Conservation (phyloP, 2,329 filamentous ascomycete genomes). For the Colletotrichum sp. region DNA sequence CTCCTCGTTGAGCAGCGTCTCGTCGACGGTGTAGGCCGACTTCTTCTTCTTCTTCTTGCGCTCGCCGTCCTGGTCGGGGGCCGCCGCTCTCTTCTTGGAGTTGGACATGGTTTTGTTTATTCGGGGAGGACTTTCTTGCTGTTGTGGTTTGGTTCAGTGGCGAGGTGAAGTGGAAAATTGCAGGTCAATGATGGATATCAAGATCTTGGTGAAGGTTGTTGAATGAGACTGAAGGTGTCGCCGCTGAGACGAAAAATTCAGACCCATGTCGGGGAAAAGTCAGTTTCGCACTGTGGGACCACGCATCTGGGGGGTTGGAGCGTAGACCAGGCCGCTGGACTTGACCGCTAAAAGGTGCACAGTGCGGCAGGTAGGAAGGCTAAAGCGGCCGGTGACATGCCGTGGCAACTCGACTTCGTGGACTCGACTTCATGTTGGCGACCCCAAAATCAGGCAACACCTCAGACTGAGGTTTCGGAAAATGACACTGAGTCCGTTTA, state of each 20-base stretch:
- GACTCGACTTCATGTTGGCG: neutral
- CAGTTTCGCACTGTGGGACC: constrained; percentile 5
- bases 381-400: neutral
- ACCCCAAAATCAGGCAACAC: neutral
- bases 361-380: neutral
- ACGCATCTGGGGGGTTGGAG: neutral
- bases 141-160: neutral
- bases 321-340: neutral
- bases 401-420: neutral
- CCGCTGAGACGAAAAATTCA: constrained; percentile 13
- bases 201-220: neutral
- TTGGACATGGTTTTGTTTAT: constrained; percentile 37
- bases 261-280: neutral
- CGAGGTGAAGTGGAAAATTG: neutral
- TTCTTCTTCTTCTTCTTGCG: constrained; percentile 58
- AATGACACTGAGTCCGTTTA: too few species aligned
- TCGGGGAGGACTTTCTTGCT: neutral
- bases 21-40: constrained; percentile 56
- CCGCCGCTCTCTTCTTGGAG: constrained; percentile 60
- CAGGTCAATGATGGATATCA: neutral
- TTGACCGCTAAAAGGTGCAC: neutral
- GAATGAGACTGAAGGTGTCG: neutral
- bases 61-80: constrained; percentile 46
- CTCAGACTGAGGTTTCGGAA: too few species aligned
- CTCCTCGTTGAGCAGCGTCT: constrained; percentile 67